These are phyloP conservation scores for Cucumis cinereus DNA, from an alignment of 306 rosid genomes.

Conservation along the genomic window DNA sequence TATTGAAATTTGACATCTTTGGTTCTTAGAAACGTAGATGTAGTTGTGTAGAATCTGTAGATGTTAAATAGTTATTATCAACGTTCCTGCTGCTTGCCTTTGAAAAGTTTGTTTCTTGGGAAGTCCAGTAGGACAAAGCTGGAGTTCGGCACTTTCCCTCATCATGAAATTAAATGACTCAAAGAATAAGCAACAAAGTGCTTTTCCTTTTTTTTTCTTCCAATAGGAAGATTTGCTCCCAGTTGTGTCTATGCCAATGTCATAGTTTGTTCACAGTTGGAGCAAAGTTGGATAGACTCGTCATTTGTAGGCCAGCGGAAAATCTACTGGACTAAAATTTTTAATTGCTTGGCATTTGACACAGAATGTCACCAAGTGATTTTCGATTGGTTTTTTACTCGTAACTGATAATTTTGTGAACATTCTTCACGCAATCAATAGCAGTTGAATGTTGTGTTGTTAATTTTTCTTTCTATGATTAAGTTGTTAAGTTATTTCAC, in stretches of 20 bases:
- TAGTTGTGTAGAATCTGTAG: background rate
- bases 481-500: constrained; percentile 15
- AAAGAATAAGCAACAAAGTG: background rate
- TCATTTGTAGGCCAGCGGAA: background rate
- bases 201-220: background rate
- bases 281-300: background rate
- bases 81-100: background rate
- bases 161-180: background rate
- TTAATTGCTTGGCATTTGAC: background rate
- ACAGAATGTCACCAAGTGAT: background rate
- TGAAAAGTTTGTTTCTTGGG: background rate
- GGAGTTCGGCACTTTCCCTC: background rate
- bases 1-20: background rate
- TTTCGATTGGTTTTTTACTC: background rate
- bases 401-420: background rate
- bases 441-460: background rate
- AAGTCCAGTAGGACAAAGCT: background rate
- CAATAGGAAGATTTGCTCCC: background rate
- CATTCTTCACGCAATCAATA: background rate
- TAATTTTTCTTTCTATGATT: constrained; percentile 8
- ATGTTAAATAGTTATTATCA: background rate
- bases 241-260: background rate
- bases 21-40: background rate
- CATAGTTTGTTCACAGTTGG: background rate
- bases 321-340: background rate